Conservation (phyloP, 768 basidiomycete species). For the Mrakia frigida region DNA sequence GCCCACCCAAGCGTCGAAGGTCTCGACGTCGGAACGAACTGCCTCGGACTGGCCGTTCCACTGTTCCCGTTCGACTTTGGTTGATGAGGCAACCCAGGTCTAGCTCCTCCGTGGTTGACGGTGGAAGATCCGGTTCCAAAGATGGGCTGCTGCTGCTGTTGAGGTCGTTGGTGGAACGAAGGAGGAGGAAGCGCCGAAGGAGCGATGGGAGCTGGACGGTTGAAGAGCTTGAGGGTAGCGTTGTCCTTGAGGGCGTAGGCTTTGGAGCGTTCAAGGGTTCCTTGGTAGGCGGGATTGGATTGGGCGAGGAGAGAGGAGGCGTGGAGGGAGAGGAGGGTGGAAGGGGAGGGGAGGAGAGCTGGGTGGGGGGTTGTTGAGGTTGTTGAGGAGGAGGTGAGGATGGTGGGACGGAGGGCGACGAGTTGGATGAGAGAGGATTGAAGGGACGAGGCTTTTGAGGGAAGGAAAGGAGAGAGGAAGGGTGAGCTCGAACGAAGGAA, state of each 20-base stretch:
- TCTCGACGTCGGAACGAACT: background rate
- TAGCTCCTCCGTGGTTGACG: no score
- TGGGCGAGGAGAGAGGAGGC: background rate
- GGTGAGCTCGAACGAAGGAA: background rate
- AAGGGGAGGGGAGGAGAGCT: background rate
- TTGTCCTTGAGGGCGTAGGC: slow-evolving; percentile 11
- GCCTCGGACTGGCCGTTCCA: background rate
- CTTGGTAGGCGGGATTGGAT: background rate
- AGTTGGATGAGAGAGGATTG: background rate
- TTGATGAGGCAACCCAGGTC: no score
- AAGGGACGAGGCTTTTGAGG: background rate
- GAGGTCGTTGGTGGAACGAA: background rate
- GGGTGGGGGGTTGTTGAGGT: background rate
- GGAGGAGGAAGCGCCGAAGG: no score
- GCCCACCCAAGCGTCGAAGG: background rate
- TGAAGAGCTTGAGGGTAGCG: background rate
- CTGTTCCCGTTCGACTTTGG: no score
- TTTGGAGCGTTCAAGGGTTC: background rate
- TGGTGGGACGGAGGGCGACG: background rate
- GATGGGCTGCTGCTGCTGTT: background rate
- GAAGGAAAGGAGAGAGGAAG: background rate
- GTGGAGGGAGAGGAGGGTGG: background rate
- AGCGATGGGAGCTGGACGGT: background rate
- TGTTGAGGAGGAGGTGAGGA: background rate
- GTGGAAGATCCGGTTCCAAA: background rate